Conservation (phyloP, 371 early-diverging fungal genomes). For the Conidiobolus incongruus region DNA sequence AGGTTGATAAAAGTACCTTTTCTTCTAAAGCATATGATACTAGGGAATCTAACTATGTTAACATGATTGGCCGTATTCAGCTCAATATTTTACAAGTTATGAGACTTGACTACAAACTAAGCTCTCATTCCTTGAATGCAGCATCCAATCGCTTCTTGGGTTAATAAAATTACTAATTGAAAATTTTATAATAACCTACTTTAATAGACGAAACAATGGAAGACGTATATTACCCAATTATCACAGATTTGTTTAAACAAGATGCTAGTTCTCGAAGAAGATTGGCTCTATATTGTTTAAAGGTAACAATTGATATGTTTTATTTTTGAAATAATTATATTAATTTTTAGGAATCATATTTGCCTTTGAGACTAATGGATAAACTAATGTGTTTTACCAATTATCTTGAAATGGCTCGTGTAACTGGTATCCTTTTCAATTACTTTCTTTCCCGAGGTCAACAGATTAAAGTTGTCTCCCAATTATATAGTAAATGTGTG, state of each 20-base stretch:
- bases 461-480: constrained; percentile 95
- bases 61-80: constrained; percentile 87
- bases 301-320: constrained; percentile 97
- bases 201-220: constrained; percentile 99
- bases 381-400: constrained; percentile 96
- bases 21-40: constrained; percentile 86
- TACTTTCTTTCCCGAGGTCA: constrained; percentile 92
- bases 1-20: constrained; percentile 66
- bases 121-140: constrained; percentile 94
- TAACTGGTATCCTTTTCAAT: constrained; percentile 94
- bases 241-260: constrained; percentile 90
- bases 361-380: constrained; percentile 93
- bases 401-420: constrained; percentile 98
- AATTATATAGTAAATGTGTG: constrained; percentile 81
- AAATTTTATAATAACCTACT: too few species aligned
- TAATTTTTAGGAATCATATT: too few species aligned
- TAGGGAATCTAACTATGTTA: constrained; percentile 69
- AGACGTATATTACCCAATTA: constrained; percentile 97
- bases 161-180: too few species aligned
- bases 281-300: constrained; percentile 96
- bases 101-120: constrained; percentile 91
- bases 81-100: constrained; percentile 93
- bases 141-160: constrained; percentile 94
- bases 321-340: too few species aligned
- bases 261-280: constrained; percentile 90